These are phyloP conservation scores for Eucalyptus polybractea DNA, from an alignment of 345 rosid species.

Conservation along the genomic window DNA sequence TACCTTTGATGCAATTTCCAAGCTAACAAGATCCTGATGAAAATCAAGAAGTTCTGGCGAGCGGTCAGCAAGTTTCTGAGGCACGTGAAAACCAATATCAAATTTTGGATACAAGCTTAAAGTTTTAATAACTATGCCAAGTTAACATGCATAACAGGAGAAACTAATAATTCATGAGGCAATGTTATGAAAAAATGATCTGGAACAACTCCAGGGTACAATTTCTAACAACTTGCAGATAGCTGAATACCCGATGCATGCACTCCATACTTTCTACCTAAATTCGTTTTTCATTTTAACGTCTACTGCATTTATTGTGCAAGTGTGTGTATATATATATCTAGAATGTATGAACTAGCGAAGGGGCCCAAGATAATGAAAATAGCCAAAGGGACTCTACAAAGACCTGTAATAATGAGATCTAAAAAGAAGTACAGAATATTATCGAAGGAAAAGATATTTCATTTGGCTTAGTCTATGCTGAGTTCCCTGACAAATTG, in stretches of 20 bases:
- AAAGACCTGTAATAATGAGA: not conserved
- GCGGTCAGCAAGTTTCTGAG: slow-evolving; percentile 71
- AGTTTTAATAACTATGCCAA: not conserved
- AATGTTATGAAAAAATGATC: not conserved
- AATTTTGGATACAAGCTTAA: not conserved
- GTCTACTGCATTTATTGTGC: not conserved
- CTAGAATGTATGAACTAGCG: not conserved
- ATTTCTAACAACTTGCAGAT: not conserved
- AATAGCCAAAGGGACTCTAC: not conserved
- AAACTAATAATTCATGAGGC: not conserved
- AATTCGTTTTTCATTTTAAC: not conserved
- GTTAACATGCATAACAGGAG: not conserved
- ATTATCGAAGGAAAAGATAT: not conserved
- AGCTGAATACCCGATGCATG: not conserved
- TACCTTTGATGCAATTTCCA: slow-evolving; percentile 89
- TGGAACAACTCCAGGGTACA: not conserved
- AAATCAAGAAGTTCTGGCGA: slow-evolving; percentile 74
- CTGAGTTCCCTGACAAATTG: not conserved
- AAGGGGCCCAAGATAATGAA: not conserved
- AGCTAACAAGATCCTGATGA: slow-evolving; percentile 69
- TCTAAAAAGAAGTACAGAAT: not conserved
- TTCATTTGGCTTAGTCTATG: not conserved
- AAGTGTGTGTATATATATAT: not conserved
- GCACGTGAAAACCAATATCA: not conserved
- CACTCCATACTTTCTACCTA: not conserved